Evolutionary conservation across 2,329 filamentous ascomycete genomes (phyloP), one percentile per base, ranked within the genome.

Genomic region (Arthrobotrys iridis): DNA sequence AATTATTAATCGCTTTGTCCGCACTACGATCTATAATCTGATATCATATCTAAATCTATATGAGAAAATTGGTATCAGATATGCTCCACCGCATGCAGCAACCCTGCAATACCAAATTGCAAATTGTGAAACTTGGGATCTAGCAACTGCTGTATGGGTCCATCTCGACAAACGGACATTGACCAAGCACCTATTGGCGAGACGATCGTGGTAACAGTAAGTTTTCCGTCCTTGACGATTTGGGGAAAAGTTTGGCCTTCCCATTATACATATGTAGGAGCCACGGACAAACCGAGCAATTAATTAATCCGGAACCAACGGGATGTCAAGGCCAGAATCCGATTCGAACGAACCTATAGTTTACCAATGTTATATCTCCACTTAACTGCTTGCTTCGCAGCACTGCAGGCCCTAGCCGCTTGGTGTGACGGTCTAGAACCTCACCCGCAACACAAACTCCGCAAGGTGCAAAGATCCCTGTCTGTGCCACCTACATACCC

Each of bases 351-450:
- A 35, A 22, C 41, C 41, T 68, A 66, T 66, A 66, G 52, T 43
- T 68, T 52, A 22, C 13, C 24, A 40, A 18, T 68, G 52, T 24
- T 68, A 68, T 68, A 68, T 45, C 30, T 55, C 50, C 50, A 55
- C 64, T 33, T 33, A 57, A 50, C 45, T 63, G 43, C 33, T 18
- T 18, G n/a, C 40, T 40, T 28, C 10, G 35, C 52, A 20, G 22
- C 22, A 10, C 22, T 24, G 33, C 30, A 28, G 26, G 50, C 45
- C 28, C 35, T 22, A 28, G 26, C n/a, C n/a, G 28, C 13, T 64
- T 59, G 30, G 60, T 66, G 52, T 26, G 35, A 74, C 70, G 70
- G 70, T 74, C 70, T 74, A 74, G 70, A 74, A 74, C 70, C 55
- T 73, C 60, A 62, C 43, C 22, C 45, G 43, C 62, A 74, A 74